Evolutionary conservation across 2,329 filamentous ascomycete species (phyloP).

Genomic region (Penicillium sp.): DNA sequence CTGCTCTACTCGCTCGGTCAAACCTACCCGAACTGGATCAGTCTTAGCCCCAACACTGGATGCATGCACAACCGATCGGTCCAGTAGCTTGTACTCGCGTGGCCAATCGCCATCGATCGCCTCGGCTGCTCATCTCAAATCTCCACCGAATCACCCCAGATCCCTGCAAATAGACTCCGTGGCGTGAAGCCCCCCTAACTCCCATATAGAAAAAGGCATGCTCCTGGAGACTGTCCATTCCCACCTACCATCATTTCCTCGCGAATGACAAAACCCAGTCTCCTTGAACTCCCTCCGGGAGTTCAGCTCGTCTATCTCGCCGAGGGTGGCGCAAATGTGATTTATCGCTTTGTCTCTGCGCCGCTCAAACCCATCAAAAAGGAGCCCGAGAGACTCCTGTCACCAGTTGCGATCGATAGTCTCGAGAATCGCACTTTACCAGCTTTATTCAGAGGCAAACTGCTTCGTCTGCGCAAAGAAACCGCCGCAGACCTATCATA

Average conservation of each 20-base stretch:
- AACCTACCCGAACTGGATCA: background rate
- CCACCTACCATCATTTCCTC: constrained; percentile 9
- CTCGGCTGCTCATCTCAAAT: background rate
- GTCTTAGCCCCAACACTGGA: background rate
- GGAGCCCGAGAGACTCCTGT: constrained; percentile 15
- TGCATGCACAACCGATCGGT: constrained; percentile 2
- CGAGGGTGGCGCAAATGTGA: constrained; percentile 75
- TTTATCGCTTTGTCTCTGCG: constrained; percentile 60
- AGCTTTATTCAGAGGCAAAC: constrained; percentile 42
- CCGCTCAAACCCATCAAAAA: constrained; percentile 30
- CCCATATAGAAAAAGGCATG: constrained; percentile 1
- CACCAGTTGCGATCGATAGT: constrained; percentile 16
- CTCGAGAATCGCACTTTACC: constrained; percentile 20
- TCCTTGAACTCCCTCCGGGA: constrained; percentile 36
- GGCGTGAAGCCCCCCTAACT: background rate
- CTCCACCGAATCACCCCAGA: background rate
- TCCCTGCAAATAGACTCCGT: background rate
- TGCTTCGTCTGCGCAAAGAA: constrained; percentile 63
- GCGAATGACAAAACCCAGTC: constrained; percentile 34
- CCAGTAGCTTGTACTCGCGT: constrained; percentile 6
- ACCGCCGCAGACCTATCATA: constrained; percentile 54
- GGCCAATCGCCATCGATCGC: constrained; percentile 1
- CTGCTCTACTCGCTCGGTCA: background rate
- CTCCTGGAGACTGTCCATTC: background rate
- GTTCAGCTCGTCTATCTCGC: constrained; percentile 49